Conservation (phyloP, 169 alveolate species). For the Sarcocystis neurona region DNA sequence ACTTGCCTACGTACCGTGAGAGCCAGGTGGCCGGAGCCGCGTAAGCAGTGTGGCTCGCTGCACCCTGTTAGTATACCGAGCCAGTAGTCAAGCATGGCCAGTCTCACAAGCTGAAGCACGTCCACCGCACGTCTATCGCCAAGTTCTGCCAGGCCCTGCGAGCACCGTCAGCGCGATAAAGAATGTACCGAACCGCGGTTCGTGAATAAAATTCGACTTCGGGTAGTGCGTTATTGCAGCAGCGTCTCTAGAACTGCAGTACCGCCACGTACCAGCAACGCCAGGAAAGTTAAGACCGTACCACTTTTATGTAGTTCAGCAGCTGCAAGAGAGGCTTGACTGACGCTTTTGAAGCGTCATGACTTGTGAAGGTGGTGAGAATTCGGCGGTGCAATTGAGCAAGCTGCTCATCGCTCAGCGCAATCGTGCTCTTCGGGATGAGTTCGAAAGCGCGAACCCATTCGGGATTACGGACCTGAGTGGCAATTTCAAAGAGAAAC, state of each 20-base stretch:
- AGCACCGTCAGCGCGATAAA: neutral
- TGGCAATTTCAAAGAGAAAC: too few species aligned
- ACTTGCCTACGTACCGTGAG: neutral
- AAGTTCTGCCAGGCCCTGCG: neutral
- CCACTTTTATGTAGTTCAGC: neutral
- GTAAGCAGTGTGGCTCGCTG: neutral
- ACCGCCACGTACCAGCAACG: neutral
- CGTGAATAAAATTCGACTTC: too few species aligned
- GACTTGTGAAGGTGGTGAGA: slow-evolving; percentile 12
- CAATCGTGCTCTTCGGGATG: neutral
- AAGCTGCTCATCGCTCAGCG: neutral
- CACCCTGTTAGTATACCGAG: neutral
- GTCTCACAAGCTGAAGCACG: slow-evolving; percentile 4
- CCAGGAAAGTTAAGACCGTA: neutral
- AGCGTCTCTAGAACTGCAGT: too few species aligned
- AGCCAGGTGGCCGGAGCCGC: neutral
- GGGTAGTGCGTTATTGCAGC: too few species aligned
- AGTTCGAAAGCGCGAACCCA: slow-evolving; percentile 12
- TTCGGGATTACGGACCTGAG: slow-evolving; percentile 14
- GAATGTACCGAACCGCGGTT: neutral
- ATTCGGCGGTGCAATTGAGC: neutral
- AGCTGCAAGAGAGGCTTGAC: neutral
- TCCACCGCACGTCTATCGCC: neutral
- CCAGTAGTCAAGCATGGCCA: slow-evolving; percentile 6
- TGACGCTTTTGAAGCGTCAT: neutral